Evolutionary conservation across 345 rosid species (phyloP).

Genomic region (Anastatica hierochuntica): DNA sequence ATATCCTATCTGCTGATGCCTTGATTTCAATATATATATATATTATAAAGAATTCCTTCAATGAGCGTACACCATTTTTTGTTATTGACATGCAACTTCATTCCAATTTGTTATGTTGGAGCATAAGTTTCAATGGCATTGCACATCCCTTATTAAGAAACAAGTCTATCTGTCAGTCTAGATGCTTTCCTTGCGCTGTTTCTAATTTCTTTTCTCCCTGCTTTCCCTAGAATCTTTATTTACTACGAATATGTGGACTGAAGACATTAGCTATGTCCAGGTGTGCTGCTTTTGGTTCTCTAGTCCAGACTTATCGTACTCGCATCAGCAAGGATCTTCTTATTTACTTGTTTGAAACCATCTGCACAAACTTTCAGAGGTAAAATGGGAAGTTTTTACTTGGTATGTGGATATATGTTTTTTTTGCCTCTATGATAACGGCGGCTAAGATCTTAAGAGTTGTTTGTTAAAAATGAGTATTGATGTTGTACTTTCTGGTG

Average conservation of each 20-base stretch:
- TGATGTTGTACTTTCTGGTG: background rate
- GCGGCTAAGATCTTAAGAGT: constrained; percentile 12
- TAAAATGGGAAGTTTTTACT: constrained; percentile 22
- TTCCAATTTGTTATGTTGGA: too few species aligned
- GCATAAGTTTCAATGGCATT: too few species aligned
- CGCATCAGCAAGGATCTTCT: constrained; percentile 55
- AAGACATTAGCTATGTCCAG: constrained; percentile 33
- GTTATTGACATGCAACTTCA: too few species aligned
- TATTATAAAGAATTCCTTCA: too few species aligned
- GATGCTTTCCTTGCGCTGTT: constrained; percentile 1
- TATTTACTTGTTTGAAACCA: constrained; percentile 71
- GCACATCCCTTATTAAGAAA: too few species aligned
- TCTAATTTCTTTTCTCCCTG: background rate
- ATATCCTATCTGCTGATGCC: too few species aligned
- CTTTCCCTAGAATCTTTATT: background rate
- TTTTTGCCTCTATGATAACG: constrained; percentile 1
- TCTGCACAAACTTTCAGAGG: constrained; percentile 74
- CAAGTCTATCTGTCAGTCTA: too few species aligned
- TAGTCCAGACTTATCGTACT: constrained; percentile 42
- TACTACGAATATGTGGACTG: constrained; percentile 1
- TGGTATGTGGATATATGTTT: constrained; percentile 10
- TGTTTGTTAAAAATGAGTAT: constrained; percentile 10
- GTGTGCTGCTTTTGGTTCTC: constrained; percentile 70
- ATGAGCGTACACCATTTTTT: too few species aligned
- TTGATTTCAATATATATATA: too few species aligned